A percentile compares a stretch with the other conserved stretches of the same genome.
Conservation (phyloP, 345 rosid genomes). For the Chamaenerion angustifolium region DNA sequence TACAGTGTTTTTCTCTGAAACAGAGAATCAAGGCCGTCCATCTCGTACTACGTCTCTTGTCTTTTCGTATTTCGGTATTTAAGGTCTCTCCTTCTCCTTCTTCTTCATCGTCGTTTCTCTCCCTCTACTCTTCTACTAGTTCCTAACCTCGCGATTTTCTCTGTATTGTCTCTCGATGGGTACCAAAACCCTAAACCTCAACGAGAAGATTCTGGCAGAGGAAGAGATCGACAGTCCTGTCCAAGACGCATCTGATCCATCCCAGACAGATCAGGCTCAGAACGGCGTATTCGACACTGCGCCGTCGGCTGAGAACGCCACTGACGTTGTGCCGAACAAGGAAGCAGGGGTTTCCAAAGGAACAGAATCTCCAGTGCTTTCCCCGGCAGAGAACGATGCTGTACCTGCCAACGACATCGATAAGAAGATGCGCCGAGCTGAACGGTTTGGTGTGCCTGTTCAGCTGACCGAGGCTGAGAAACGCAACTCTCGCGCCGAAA, state of each 20-base stretch:
- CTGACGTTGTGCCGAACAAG: slow-evolving; percentile 14
- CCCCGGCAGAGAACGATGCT: slow-evolving; percentile 13
- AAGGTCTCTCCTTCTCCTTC: no score
- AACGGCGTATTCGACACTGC: slow-evolving; percentile 13
- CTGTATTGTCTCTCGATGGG: slow-evolving; percentile 23
- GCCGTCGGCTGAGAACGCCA: slow-evolving; percentile 4
- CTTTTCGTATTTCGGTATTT: no score
- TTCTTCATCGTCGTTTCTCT: no score
- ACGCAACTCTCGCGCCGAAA: slow-evolving; percentile 86
- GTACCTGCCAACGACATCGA: slow-evolving; percentile 35
- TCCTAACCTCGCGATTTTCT: neutral
- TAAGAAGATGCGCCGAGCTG: slow-evolving; percentile 89
- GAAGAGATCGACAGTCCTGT: slow-evolving; percentile 23
- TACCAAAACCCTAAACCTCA: slow-evolving; percentile 20
- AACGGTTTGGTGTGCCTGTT: slow-evolving; percentile 76
- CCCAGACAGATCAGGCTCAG: slow-evolving; percentile 18
- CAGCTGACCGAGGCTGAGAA: slow-evolving; percentile 79
- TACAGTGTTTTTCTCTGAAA: no score
- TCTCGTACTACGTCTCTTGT: no score
- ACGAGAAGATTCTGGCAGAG: slow-evolving; percentile 6
- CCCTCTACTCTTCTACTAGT: no score
- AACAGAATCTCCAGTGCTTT: slow-evolving; percentile 7
- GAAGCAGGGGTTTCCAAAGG: slow-evolving; percentile 10
- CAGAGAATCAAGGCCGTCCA: no score
- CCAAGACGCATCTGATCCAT: slow-evolving; percentile 13